These are phyloP conservation scores for Yueomyces sinensis DNA, from an alignment of 805 yeast species.

Conservation along the genomic window DNA sequence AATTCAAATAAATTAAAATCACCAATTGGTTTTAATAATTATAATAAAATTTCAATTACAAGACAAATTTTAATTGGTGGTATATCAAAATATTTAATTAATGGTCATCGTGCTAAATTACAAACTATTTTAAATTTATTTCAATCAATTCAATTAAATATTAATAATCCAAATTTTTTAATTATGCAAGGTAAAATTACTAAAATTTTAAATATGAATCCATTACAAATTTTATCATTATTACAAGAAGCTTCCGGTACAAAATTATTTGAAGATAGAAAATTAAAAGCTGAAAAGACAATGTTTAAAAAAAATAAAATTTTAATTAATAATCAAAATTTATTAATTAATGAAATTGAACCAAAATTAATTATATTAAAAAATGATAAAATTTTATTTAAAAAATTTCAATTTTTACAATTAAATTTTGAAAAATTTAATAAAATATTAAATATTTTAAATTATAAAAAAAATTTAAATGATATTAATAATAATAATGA, in stretches of 20 bases:
- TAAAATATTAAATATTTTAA: slow-evolving; percentile 66
- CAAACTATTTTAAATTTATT: slow-evolving; percentile 80
- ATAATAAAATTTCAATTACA: slow-evolving; percentile 74
- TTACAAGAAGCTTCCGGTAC: slow-evolving; percentile 99
- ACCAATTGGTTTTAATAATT: slow-evolving; percentile 78
- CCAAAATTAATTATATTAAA: slow-evolving; percentile 78
- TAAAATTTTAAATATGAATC: slow-evolving; percentile 92
- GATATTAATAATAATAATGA: slow-evolving; percentile 32
- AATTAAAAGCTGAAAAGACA: slow-evolving; percentile 82
- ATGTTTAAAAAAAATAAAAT: slow-evolving; percentile 86
- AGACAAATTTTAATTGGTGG: slow-evolving; percentile 88
- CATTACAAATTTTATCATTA: slow-evolving; percentile 74
- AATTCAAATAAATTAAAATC: slow-evolving; percentile 62
- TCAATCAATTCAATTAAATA: slow-evolving; percentile 89
- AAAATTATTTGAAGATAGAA: slow-evolving; percentile 83
- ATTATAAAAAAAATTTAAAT: slow-evolving; percentile 35
- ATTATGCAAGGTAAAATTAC: slow-evolving; percentile 99
- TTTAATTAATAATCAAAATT: slow-evolving; percentile 57
- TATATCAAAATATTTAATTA: slow-evolving; percentile 78
- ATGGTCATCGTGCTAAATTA: slow-evolving; percentile 94
- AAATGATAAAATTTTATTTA: slow-evolving; percentile 65
- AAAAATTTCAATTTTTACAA: slow-evolving; percentile 79
- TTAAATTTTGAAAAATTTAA: slow-evolving; percentile 65
- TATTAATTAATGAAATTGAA: slow-evolving; percentile 77
- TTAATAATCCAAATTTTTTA: slow-evolving; percentile 91